Percentiles rank a stretch among this genome's conserved stretches.
These are phyloP conservation scores for Tetrahymena malaccensis DNA, from an alignment of 73 alveolate species.

Conservation along the genomic window DNA sequence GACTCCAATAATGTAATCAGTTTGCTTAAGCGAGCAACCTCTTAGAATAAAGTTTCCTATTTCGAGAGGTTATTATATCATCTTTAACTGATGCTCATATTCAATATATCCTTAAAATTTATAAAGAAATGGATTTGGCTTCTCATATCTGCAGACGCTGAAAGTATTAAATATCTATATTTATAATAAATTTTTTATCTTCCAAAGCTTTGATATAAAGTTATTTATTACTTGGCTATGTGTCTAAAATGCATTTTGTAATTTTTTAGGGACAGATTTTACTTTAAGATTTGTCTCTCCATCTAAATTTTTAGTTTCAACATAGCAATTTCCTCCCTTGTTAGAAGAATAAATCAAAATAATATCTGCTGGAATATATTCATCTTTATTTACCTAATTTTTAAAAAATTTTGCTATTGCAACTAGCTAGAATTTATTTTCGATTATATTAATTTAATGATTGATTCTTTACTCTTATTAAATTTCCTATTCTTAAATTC, in stretches of 20 bases:
- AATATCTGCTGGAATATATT: conserved; percentile 81
- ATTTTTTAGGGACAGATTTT: conserved; percentile 42
- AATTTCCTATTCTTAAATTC: conserved; percentile 40
- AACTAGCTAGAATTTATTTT: conserved; percentile 54
- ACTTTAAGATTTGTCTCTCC: conserved; percentile 74
- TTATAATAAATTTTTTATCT: background rate
- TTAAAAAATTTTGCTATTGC: conserved; percentile 52
- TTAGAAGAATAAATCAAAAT: conserved; percentile 57
- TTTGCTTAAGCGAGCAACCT: conserved; percentile 54
- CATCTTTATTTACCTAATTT: conserved; percentile 64
- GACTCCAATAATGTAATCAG: conserved; percentile 48
- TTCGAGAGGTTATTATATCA: conserved; percentile 1
- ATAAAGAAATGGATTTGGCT: conserved; percentile 32
- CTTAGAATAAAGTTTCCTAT: conserved; percentile 39
- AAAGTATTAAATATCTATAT: background rate
- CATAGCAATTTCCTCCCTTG: conserved; percentile 64
- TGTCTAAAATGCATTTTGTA: conserved; percentile 24
- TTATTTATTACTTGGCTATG: conserved; percentile 2
- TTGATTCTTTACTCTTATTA: conserved; percentile 25
- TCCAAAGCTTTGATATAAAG: background rate
- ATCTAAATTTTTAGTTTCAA: conserved; percentile 79
- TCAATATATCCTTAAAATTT: conserved; percentile 8
- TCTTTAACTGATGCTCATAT: background rate
- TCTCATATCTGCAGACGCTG: conserved; percentile 3
- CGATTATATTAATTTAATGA: background rate